phyloP scores from a whole-genome alignment of 768 basidiomycete species.

The Kockovaella imperatae region DNA sequence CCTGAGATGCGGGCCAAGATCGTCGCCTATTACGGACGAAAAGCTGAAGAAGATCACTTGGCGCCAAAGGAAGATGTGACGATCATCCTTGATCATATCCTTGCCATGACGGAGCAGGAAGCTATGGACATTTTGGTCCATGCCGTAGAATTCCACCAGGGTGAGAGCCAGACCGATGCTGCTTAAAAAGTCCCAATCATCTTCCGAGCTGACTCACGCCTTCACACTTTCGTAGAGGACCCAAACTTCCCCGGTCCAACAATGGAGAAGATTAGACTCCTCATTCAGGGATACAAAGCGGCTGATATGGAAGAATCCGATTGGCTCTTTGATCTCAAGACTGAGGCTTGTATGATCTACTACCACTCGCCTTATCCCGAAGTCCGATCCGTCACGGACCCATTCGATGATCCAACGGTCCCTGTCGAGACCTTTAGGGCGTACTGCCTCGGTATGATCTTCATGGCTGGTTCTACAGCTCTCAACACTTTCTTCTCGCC shows the following conservation, averaged over 20 bases:
- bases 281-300: background rate
- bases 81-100: too few relatives aligned
- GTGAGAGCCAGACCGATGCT: too few relatives aligned
- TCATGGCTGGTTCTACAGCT: conserved; percentile 55
- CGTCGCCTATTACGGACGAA: too few relatives aligned
- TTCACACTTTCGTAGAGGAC: too few relatives aligned
- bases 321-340: conserved; percentile 1
- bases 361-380: conserved; percentile 50
- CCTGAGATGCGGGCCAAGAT: too few relatives aligned
- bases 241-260: background rate
- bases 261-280: background rate
- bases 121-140: too few relatives aligned
- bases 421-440: conserved; percentile 81
- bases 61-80: too few relatives aligned
- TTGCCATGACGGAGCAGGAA: too few relatives aligned
- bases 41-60: too few relatives aligned
- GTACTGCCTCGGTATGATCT: conserved; percentile 73
- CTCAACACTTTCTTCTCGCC: conserved; percentile 90
- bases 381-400: conserved; percentile 87
- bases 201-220: too few relatives aligned
- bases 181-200: too few relatives aligned
- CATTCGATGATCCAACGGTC: conserved; percentile 94
- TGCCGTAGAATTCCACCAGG: too few relatives aligned
- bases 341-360: background rate
- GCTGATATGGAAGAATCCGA: background rate